Base-by-base conservation (phyloP, 345 rosid genomes). In the Angophora floribunda region DNA sequence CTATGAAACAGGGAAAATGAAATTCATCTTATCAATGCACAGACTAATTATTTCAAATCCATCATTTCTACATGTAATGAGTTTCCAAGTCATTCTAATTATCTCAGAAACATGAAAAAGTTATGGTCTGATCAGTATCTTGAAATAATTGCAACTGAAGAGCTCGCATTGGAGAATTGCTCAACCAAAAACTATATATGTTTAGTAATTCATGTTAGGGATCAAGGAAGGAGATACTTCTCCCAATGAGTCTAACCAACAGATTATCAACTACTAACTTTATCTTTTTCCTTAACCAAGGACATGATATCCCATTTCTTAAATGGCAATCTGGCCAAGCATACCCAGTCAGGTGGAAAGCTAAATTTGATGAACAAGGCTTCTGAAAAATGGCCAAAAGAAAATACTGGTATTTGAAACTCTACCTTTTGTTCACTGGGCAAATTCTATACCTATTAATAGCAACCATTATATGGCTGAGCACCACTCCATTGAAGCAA, bases 1-100 rank as follows among this genome's bases (percentile, higher is more conserved):
- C 1, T 3, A 28, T 28, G 2, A 0, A 63, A n/a, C 1, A 63
- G 75, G n/a, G 30, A 61, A n/a, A n/a, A 63, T 2, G 2, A 13
- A 63, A n/a, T 63, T 63, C 9, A 63, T 63, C 7, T n/a, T 63
- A 63, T n/a, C 2, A 63, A 13, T 13, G 75, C 41, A 7, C 1
- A 63, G 75, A 63, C 8, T 6, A 63, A 63, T 2, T 63, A n/a
- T n/a, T n/a, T 63, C 5, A 13, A n/a, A 4, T 8, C 75, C 36
- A 0, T n/a, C 2, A 28, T n/a, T 28, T 63, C 75, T n/a, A 17
- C n/a, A 63, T n/a, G 36, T 63, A n/a, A 63, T n/a, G 75, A 63
- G 63, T 63, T 13, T 3, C 17, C 75, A 63, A 63, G n/a, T 17
- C 5, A 0, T 63, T 13, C 75, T n/a, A 13, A 63, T n/a, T 28